Evolutionary conservation across 1,284 basidiomycete species (phyloP).

Genomic region (Apiotrichum veenhuisii): DNA sequence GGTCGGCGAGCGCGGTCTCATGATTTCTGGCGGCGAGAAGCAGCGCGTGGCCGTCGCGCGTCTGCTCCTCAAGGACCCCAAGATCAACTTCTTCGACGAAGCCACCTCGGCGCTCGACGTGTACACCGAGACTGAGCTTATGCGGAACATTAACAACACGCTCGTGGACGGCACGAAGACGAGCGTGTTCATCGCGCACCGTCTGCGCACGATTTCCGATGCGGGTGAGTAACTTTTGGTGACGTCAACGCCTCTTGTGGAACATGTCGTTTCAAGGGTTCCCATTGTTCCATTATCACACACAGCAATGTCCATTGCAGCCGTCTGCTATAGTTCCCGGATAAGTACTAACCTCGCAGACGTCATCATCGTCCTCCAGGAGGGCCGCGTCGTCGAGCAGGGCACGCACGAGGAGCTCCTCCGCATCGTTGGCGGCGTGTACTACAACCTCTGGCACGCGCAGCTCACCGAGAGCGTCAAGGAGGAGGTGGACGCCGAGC

Average conservation of each 20-base stretch:
- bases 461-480: slow-evolving; percentile 55
- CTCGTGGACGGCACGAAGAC: slow-evolving; percentile 75
- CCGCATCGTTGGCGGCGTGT: slow-evolving; percentile 63
- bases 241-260: too few species aligned
- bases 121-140: slow-evolving; percentile 89
- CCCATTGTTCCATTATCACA: too few species aligned
- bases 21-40: slow-evolving; percentile 98
- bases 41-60: slow-evolving; percentile 92
- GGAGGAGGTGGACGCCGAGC: slow-evolving; percentile 18
- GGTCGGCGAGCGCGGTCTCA: slow-evolving; percentile 92
- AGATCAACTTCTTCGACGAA: slow-evolving; percentile 96
- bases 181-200: slow-evolving; percentile 92
- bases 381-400: slow-evolving; percentile 80
- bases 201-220: slow-evolving; percentile 84
- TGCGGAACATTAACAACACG: slow-evolving; percentile 84
- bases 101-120: slow-evolving; percentile 96
- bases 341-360: slow-evolving; percentile 50
- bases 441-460: slow-evolving; percentile 80
- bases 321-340: slow-evolving; percentile 29
- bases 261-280: too few species aligned
- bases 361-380: slow-evolving; percentile 81
- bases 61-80: slow-evolving; percentile 86
- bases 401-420: slow-evolving; percentile 87
- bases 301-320: too few species aligned
- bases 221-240: slow-evolving; percentile 65